phyloP scores from a whole-genome alignment of 495 filamentous ascomycete species.

The Articulospora tetracladia region DNA sequence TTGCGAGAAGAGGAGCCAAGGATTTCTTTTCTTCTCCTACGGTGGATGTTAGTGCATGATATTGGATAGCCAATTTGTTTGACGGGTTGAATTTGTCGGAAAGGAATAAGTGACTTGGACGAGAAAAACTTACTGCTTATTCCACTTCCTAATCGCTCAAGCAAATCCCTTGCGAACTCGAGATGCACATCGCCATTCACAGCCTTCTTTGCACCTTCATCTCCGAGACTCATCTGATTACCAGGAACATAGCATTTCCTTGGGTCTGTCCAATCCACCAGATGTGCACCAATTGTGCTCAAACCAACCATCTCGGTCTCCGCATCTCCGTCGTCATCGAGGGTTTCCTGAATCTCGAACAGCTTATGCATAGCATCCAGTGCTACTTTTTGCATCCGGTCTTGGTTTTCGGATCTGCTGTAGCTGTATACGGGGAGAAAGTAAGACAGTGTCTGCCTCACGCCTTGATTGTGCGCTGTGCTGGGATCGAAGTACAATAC shows the following conservation, averaged over 20 bases:
- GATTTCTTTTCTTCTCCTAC: conserved; percentile 83
- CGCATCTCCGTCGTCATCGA: conserved; percentile 72
- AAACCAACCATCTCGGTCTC: conserved; percentile 79
- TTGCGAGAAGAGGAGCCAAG: conserved; percentile 71
- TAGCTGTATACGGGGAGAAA: conserved; percentile 96
- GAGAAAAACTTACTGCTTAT: conserved; percentile 54
- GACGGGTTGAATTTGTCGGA: conserved; percentile 32
- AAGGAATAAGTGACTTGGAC: conserved; percentile 32
- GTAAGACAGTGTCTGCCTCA: conserved; percentile 87
- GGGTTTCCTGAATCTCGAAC: conserved; percentile 60
- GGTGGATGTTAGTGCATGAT: neutral
- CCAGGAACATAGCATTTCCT: conserved; percentile 75
- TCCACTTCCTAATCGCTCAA: conserved; percentile 51
- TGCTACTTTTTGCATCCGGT: conserved; percentile 68
- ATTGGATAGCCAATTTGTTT: conserved; percentile 4
- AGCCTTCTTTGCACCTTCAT: conserved; percentile 54
- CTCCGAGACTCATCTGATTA: conserved; percentile 44
- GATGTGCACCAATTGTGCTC: conserved; percentile 66
- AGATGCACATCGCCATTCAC: conserved; percentile 67
- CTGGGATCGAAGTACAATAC: conserved; percentile 89
- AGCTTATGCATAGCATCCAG: conserved; percentile 65
- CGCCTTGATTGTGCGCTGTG: conserved; percentile 75
- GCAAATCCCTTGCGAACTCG: conserved; percentile 56
- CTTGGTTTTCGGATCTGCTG: conserved; percentile 71
- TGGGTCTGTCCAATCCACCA: conserved; percentile 96